A percentile compares a stretch with the other conserved stretches of the same genome.
These are phyloP conservation scores for Lathyrus oleraceus DNA, from an alignment of 306 rosid species.

Conservation along the genomic window DNA sequence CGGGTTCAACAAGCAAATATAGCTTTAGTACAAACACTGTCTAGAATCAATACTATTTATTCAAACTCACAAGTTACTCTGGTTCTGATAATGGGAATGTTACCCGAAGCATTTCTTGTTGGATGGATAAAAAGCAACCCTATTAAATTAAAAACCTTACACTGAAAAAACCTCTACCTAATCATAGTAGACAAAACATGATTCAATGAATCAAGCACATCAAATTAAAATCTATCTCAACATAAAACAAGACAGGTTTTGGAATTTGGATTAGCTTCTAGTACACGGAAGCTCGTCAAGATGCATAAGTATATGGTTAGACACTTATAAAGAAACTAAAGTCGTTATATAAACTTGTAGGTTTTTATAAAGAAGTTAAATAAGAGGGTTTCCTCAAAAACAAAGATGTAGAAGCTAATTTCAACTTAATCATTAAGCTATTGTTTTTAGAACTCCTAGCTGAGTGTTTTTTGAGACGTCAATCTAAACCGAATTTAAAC, in stretches of 20 bases:
- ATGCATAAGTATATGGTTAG: not conserved
- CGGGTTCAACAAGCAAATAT: slow-evolving; percentile 20
- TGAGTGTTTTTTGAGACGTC: not conserved
- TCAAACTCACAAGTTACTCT: not conserved
- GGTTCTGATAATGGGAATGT: not conserved
- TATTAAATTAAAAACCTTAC: slow-evolving; percentile 21
- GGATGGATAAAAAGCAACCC: not conserved
- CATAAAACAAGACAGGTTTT: not conserved
- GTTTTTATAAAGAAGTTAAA: not conserved
- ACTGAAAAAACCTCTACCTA: not conserved
- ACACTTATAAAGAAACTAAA: not conserved
- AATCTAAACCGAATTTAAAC: not conserved
- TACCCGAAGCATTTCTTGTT: no score
- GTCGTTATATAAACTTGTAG: not conserved
- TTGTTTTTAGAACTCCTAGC: not conserved
- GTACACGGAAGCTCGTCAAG: not conserved
- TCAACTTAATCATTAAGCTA: not conserved
- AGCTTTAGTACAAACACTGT: not conserved
- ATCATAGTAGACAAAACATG: slow-evolving; percentile 14
- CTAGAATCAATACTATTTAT: not conserved
- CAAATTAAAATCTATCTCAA: slow-evolving; percentile 4
- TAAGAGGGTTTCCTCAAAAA: not conserved
- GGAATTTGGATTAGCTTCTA: not conserved
- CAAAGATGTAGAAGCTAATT: not conserved
- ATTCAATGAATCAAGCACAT: not conserved